phyloP scores from a whole-genome alignment of 2,329 filamentous ascomycete genomes.

The Cladosporium sp. region DNA sequence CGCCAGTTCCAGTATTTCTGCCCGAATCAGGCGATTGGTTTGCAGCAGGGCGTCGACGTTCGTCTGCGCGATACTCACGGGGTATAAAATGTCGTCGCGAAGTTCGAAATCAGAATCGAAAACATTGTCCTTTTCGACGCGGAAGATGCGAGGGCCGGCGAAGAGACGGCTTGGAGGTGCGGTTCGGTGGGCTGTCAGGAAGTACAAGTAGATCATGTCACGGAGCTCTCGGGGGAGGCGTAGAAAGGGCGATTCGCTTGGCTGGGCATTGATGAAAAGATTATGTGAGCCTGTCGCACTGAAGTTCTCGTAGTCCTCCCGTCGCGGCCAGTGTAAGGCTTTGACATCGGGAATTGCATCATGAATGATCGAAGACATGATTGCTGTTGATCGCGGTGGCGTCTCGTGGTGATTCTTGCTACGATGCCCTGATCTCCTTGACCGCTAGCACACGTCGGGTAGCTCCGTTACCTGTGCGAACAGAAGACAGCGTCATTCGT shows the following conservation, averaged over 20 bases:
- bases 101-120: not conserved
- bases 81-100: slow-evolving; percentile 2
- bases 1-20: slow-evolving; percentile 18
- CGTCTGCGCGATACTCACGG: not conserved
- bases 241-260: slow-evolving; percentile 12
- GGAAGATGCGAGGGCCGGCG: slow-evolving; percentile 9
- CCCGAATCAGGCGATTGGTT: slow-evolving; percentile 14
- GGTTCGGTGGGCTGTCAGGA: slow-evolving; percentile 11
- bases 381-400: not conserved
- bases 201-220: slow-evolving; percentile 19
- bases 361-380: not conserved
- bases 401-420: not conserved
- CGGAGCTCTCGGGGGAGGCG: slow-evolving; percentile 22
- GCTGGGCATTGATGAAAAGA: not conserved
- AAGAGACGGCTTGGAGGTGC: slow-evolving; percentile 10
- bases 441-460: too few species aligned
- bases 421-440: not conserved
- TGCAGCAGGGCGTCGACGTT: not conserved
- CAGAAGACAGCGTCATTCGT: too few species aligned
- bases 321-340: not conserved
- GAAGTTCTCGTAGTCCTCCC: not conserved
- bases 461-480: too few species aligned
- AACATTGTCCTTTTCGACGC: not conserved
- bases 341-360: not conserved
- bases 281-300: not conserved